Base-by-base conservation (phyloP, 192 early-diverging fungal genomes). In the Backusella liffmaniae region DNA sequence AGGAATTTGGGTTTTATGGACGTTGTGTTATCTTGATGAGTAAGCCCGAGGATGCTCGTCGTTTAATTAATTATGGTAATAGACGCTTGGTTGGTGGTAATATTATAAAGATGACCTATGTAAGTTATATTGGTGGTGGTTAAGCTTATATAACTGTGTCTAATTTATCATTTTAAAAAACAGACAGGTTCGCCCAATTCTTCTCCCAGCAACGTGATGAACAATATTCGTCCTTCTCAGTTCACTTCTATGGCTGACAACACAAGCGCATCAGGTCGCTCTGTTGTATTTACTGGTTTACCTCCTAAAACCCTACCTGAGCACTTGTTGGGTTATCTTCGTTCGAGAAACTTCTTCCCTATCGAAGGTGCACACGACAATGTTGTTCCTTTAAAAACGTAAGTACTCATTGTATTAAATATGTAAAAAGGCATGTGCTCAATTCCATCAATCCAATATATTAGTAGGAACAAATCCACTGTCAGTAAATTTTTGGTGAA, bases 401-500 rank as follows among this genome's bases (percentile, higher is more conserved):
- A 81, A 81, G 80, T 51, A 62, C 18, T 49, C 7, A 18, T 18
- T n/a, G 46, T 5, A 16, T 37, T 32, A 32, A 32, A 15, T 59
- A 7, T 30, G 3, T 32, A 32, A 32, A 32, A 6, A 37, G 16
- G 2, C 29, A 13, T 62, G 26, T 62, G 21, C 18, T 51, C 44
- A 13, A 66, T 65, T 46, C 49, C 42, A 44, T 44, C 42, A 16
- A 32, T 44, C 13, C 15, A 15, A 15, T 18, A 26, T 21, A 32
- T 21, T 66, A 80, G 79, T 39, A 68, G 41, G 37, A 21, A 77
- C 18, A 66, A 44, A 32, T 42, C 76, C 21, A 32, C 67, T 12
- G 66, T 74, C 6, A 42, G 68, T 26, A 81, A 81, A 26, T 81
- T 75, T 16, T 56, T 81, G 18, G 67, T 81, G 1, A 81, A 77